phyloP scores from a whole-genome alignment of 805 yeast species.

The Priceomyces castillae region DNA sequence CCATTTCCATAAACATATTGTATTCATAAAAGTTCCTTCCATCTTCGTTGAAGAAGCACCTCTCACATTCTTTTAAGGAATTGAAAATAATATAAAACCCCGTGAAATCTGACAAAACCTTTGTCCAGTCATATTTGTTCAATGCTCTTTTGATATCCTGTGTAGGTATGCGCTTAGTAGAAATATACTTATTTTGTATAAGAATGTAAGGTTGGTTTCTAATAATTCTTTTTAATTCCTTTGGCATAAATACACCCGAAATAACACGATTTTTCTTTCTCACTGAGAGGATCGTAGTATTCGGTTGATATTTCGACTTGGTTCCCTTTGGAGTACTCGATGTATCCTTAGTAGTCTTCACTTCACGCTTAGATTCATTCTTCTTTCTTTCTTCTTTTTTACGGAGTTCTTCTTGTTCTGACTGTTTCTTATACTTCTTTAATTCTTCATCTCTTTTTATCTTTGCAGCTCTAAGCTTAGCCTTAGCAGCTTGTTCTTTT shows the following conservation, averaged over 20 bases:
- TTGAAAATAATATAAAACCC: slow-evolving; percentile 77
- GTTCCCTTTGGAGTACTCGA: background rate
- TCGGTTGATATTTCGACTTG: slow-evolving; percentile 20
- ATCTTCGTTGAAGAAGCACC: slow-evolving; percentile 60
- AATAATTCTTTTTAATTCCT: slow-evolving; percentile 47
- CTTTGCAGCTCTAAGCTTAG: slow-evolving; percentile 22
- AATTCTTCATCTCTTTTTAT: slow-evolving; percentile 33
- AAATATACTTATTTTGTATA: slow-evolving; percentile 49
- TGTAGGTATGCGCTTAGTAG: slow-evolving; percentile 46
- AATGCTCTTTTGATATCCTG: slow-evolving; percentile 60
- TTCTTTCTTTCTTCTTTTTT: slow-evolving; percentile 15
- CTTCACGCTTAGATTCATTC: slow-evolving; percentile 7
- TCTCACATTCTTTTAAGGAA: slow-evolving; percentile 52
- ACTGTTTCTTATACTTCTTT: slow-evolving; percentile 23
- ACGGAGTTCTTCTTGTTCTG: slow-evolving; percentile 12
- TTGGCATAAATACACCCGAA: slow-evolving; percentile 43
- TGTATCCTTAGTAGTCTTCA: slow-evolving; percentile 9
- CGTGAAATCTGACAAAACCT: slow-evolving; percentile 56
- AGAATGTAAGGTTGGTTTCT: slow-evolving; percentile 58
- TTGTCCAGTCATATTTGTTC: slow-evolving; percentile 60
- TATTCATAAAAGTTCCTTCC: slow-evolving; percentile 49
- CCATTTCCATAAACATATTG: slow-evolving; percentile 56
- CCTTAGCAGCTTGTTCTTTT: slow-evolving; percentile 35
- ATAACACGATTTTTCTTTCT: slow-evolving; percentile 29
- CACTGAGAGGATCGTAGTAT: slow-evolving; percentile 34